Evolutionary conservation across 2,329 filamentous ascomycete genomes (phyloP).

Genomic region (Exophiala spinifera): DNA sequence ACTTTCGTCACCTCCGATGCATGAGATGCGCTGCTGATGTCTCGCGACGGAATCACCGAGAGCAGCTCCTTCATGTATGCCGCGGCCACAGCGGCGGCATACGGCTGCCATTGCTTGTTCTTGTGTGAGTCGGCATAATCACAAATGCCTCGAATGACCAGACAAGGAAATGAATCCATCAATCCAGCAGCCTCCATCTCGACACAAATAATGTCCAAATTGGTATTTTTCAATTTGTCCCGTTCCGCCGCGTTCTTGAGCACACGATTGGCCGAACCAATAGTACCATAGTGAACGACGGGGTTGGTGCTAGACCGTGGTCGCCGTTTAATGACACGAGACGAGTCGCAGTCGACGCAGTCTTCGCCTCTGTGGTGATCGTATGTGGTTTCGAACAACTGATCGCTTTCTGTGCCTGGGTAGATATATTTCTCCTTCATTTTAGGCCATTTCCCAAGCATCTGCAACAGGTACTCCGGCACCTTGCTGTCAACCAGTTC

Average conservation of each 20-base stretch:
- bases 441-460: neutral
- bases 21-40: neutral
- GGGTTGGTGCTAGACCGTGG: neutral
- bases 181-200: conserved; percentile 29
- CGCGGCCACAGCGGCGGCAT: conserved; percentile 26
- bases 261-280: conserved; percentile 32
- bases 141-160: conserved; percentile 29
- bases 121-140: conserved; percentile 30
- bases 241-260: conserved; percentile 25
- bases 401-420: conserved; percentile 6
- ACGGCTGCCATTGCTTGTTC: conserved; percentile 28
- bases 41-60: neutral
- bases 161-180: conserved; percentile 24
- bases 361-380: neutral
- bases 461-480: neutral
- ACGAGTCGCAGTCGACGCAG: conserved; percentile 4
- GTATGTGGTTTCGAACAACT: conserved; percentile 8
- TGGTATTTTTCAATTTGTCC: conserved; percentile 7
- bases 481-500: neutral
- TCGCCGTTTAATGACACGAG: neutral
- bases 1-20: neutral
- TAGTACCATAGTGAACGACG: conserved; percentile 30
- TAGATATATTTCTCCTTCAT: conserved; percentile 7
- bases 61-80: conserved; percentile 26
- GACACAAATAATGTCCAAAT: conserved; percentile 9